phyloP scores from a whole-genome alignment of 805 yeast genomes.

The Dipodascopsis tothii region DNA sequence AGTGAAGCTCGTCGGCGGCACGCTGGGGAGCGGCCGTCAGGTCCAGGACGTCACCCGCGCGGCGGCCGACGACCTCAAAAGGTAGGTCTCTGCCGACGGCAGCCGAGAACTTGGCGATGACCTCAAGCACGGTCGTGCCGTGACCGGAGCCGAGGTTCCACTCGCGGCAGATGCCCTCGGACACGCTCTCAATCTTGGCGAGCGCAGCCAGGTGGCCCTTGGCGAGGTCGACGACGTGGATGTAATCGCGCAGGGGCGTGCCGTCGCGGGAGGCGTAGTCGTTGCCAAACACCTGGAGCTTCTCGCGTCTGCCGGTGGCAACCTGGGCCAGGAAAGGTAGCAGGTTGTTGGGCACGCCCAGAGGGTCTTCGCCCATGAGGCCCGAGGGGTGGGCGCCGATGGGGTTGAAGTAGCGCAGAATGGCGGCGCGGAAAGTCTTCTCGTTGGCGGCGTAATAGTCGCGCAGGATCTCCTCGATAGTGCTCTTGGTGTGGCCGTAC shows the following conservation, averaged over 20 bases:
- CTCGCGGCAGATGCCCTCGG: conserved; percentile 53
- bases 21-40: conserved; percentile 64
- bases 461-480: conserved; percentile 54
- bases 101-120: conserved; percentile 54
- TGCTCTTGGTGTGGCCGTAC: conserved; percentile 63
- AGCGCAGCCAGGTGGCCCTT: conserved; percentile 70
- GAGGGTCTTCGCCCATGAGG: conserved; percentile 70
- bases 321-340: conserved; percentile 72
- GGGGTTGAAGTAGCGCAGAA: conserved; percentile 73
- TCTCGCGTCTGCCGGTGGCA: conserved; percentile 62
- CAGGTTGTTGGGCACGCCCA: conserved; percentile 68
- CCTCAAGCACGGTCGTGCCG: conserved; percentile 73
- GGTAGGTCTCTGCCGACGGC: conserved; percentile 61
- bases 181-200: conserved; percentile 39
- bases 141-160: conserved; percentile 81
- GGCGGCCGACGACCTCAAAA: conserved; percentile 55
- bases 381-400: conserved; percentile 84
- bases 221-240: conserved; percentile 75
- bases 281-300: conserved; percentile 60
- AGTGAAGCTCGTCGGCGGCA: conserved; percentile 57
- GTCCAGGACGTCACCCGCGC: conserved; percentile 70
- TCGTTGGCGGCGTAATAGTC: conserved; percentile 42
- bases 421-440: conserved; percentile 38
- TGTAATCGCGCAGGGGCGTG: conserved; percentile 74
- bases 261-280: conserved; percentile 70